Evolutionary conservation across 108 stramenopile genomes (phyloP).

Genomic region (Skeletonema costatum): DNA sequence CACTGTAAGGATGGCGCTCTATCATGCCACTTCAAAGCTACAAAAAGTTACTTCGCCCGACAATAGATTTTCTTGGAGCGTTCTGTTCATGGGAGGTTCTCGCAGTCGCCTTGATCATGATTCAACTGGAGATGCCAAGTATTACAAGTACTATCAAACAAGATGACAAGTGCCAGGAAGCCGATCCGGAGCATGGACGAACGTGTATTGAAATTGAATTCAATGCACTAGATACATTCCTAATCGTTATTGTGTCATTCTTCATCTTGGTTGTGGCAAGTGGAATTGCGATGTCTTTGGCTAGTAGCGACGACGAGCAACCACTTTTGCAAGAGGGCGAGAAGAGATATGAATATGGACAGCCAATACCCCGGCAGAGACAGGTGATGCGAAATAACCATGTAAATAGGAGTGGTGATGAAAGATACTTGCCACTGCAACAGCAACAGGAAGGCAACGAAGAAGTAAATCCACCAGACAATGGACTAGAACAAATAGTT

Average conservation of each 20-base stretch:
- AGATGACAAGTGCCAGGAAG: constrained; percentile 43
- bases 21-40: constrained; percentile 8
- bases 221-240: constrained; percentile 37
- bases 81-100: constrained; percentile 92
- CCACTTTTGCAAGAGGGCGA: constrained; percentile 3
- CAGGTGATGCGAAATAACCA: neutral
- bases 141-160: constrained; percentile 79
- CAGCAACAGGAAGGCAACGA: neutral
- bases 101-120: constrained; percentile 73
- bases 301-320: constrained; percentile 13
- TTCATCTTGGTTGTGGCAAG: constrained; percentile 31
- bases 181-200: constrained; percentile 40
- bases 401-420: neutral
- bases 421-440: neutral
- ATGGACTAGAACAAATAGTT: constrained; percentile 5
- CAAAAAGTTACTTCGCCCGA: constrained; percentile 36
- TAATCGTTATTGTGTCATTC: constrained; percentile 27
- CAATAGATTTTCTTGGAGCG: constrained; percentile 72
- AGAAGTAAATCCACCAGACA: neutral
- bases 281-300: constrained; percentile 31
- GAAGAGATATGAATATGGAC: constrained; percentile 36
- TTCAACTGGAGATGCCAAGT: constrained; percentile 79
- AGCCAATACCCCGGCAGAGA: constrained; percentile 23
- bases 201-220: constrained; percentile 52
- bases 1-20: constrained; percentile 19